Percentiles rank a stretch among this genome's conserved stretches.
Evolutionary conservation across 208 protist genomes (phyloP).

Genomic region (Porcisia deanei): DNA sequence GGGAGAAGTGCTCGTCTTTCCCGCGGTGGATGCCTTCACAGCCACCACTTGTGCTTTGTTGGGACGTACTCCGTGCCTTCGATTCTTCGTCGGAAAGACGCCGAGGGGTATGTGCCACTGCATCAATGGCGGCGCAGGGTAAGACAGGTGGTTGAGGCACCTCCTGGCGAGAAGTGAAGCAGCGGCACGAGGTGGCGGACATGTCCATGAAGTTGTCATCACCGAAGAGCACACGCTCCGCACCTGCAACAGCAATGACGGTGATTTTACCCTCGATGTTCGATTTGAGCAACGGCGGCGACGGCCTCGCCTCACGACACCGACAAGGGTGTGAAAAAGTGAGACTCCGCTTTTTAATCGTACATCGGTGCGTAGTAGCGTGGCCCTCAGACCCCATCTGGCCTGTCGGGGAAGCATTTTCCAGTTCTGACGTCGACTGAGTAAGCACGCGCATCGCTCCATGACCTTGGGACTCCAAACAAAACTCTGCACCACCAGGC

Average conservation of each 20-base stretch:
- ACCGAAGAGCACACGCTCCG: slow-evolving; percentile 27
- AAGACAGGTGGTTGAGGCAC: background rate
- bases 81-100: background rate
- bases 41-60: background rate
- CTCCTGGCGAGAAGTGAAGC: background rate
- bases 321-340: background rate
- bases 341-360: background rate
- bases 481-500: background rate
- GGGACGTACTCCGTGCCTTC: background rate
- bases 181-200: background rate
- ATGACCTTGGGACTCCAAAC: background rate
- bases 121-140: background rate
- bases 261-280: background rate
- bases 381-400: background rate
- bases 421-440: background rate
- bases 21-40: background rate
- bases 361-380: background rate
- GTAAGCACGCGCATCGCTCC: background rate
- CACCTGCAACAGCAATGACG: slow-evolving; percentile 1
- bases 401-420: background rate
- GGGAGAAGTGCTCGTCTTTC: background rate
- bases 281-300: background rate
- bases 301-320: background rate
- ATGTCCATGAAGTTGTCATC: slow-evolving; percentile 8
- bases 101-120: slow-evolving; percentile 9